Conservation (phyloP, 169 alveolate genomes). For the Amoebophrya sp. region DNA sequence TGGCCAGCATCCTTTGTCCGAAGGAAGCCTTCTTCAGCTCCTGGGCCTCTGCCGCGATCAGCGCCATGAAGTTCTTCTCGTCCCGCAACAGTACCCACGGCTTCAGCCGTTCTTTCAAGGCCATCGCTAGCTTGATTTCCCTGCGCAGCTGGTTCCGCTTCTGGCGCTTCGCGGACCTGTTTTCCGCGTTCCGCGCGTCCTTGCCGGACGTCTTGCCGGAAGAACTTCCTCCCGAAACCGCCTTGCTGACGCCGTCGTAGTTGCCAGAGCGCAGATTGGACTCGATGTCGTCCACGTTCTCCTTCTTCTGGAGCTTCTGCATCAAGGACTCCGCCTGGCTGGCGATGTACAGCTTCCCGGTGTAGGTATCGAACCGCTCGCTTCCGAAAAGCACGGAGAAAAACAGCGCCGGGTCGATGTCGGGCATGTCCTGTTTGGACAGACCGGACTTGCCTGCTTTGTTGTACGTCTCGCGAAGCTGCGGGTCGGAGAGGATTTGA, state of each 20-base stretch:
- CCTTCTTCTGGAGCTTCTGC: constrained; percentile 12
- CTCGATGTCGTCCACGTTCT: neutral
- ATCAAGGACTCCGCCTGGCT: constrained; percentile 9
- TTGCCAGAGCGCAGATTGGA: too few species aligned
- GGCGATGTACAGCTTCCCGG: constrained; percentile 35
- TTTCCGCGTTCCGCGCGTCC: too few species aligned
- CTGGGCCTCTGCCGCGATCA: neutral
- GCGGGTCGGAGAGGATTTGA: constrained; percentile 48
- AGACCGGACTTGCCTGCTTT: constrained; percentile 50
- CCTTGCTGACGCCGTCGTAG: too few species aligned
- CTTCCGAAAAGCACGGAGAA: constrained; percentile 35
- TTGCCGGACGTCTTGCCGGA: too few species aligned
- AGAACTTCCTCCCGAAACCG: too few species aligned
- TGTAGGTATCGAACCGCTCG: constrained; percentile 31
- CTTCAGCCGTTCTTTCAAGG: neutral
- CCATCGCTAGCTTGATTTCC: neutral
- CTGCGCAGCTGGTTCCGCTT: neutral
- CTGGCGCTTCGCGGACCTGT: neutral
- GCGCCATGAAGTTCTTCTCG: neutral
- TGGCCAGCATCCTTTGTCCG: constrained; percentile 32
- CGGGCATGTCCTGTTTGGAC: constrained; percentile 41
- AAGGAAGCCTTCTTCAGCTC: constrained; percentile 21
- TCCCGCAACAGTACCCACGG: neutral
- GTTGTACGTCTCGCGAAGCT: constrained; percentile 49
- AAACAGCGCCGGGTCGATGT: constrained; percentile 32